Evolutionary conservation across 2,329 filamentous ascomycete genomes (phyloP), one percentile per base, ranked within the genome.

Genomic region (Plectosphaerella sp.): DNA sequence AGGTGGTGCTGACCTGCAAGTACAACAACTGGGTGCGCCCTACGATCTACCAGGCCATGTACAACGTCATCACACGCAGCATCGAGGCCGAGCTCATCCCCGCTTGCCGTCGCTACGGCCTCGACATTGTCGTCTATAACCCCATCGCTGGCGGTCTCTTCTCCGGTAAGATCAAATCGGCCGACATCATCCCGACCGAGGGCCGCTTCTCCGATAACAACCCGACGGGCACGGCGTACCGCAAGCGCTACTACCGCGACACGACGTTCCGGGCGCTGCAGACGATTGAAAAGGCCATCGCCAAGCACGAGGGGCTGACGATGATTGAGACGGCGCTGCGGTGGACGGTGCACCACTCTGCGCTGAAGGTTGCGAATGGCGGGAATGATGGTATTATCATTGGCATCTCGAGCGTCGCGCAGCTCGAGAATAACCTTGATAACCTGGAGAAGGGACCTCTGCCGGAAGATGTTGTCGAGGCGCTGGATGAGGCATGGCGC

Each of bases 1-100:
- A 96, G 71, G 82, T 95, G 10, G 87, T 87, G 52, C 81, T 90
- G 68, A 86, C 84, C 39, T 93, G 88, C 76, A 87, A 87, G 61
- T 83, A 88, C 70, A 86, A 89, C 62, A 82, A 82, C 55, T 95
- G 89, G 89, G 88, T 95, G 15, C 81, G 86, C 39, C 91, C 91
- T 1, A 91, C 87, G 1, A 83, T 95, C 52, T 96, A 90, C 69
- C 90, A 94, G 69, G 91, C 79, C 61, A 93, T 95, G 88, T 93
- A 93, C 71, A 93, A 93, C 68, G 83, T 81, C 52, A 88, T 92
- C 59, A 89, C 85, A 20, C 83, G 90, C 49, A 82, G 80, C 51
- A 86, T 93, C 57, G 90, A 94, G 66, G 67, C 80, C 1, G 89
- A 94, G 67, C 74, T 94, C 42, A 78, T 94, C 50, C 83, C 84